Evolutionary conservation across 2,329 filamentous ascomycete genomes (phyloP).

Genomic region (Fusarium ramigenum): DNA sequence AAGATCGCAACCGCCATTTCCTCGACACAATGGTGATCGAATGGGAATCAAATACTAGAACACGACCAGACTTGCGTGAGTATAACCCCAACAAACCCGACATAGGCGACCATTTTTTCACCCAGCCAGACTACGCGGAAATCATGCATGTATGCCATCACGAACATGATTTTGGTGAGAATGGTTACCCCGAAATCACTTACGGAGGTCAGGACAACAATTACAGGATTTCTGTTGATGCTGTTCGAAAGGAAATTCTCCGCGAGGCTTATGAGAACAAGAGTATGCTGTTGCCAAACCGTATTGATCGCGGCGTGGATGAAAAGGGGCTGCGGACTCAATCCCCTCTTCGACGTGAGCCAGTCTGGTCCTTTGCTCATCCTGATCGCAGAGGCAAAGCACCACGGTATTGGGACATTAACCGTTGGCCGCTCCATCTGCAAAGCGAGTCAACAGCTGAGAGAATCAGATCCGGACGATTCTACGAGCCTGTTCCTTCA

Average conservation of each 20-base stretch:
- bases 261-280: slow-evolving; percentile 55
- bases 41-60: slow-evolving; percentile 30
- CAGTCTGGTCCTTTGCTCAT: slow-evolving; percentile 47
- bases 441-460: slow-evolving; percentile 46
- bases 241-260: slow-evolving; percentile 53
- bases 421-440: slow-evolving; percentile 58
- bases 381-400: slow-evolving; percentile 28
- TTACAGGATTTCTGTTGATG: slow-evolving; percentile 21
- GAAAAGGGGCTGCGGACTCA: slow-evolving; percentile 16
- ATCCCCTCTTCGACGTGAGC: slow-evolving; percentile 41
- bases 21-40: slow-evolving; percentile 12
- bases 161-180: slow-evolving; percentile 10
- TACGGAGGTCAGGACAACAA: slow-evolving; percentile 19
- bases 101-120: background rate
- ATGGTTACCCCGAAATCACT: background rate
- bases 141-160: slow-evolving; percentile 49
- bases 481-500: background rate
- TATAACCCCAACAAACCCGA: slow-evolving; percentile 11
- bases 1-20: slow-evolving; percentile 18
- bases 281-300: slow-evolving; percentile 53
- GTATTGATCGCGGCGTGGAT: slow-evolving; percentile 40
- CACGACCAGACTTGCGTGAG: slow-evolving; percentile 24
- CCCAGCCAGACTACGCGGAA: slow-evolving; percentile 38
- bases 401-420: slow-evolving; percentile 54
- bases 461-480: background rate